Evolutionary conservation across 176 grass and related monocot species (phyloP).

Genomic region (Saccharum spontaneum): DNA sequence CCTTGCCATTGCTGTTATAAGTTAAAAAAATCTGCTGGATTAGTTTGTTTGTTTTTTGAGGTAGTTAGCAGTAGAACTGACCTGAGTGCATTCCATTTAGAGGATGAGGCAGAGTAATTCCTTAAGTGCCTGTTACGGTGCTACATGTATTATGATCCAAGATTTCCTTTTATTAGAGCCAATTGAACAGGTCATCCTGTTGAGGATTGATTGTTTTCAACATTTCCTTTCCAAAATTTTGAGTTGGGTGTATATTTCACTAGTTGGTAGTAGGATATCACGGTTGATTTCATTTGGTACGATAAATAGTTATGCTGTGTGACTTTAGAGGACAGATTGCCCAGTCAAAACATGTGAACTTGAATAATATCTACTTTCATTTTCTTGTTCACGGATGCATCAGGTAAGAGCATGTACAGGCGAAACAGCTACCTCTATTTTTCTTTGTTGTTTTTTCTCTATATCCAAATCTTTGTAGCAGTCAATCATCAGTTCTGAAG

Average conservation of each 20-base stretch:
- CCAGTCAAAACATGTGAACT: constrained; percentile 4
- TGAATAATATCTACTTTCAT: background rate
- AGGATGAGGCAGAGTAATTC: constrained; percentile 8
- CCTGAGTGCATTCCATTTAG: background rate
- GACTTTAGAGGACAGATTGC: background rate
- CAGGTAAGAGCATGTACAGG: background rate
- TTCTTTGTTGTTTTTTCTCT: background rate
- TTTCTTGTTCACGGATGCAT: background rate
- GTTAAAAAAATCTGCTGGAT: background rate
- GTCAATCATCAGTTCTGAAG: background rate
- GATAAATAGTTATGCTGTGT: background rate
- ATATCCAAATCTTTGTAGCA: background rate
- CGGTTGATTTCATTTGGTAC: background rate
- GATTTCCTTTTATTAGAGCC: background rate
- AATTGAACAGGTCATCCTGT: background rate
- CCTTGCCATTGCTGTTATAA: constrained; percentile 6
- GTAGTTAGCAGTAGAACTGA: background rate
- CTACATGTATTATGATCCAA: background rate
- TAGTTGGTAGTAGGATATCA: background rate
- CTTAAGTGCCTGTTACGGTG: background rate
- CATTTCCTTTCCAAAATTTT: background rate
- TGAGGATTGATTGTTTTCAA: background rate
- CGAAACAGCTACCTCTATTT: background rate
- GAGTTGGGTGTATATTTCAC: background rate
- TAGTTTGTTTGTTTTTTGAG: background rate